Percentiles rank a stretch among this genome's conserved stretches.
phyloP scores from a whole-genome alignment of 257 asterid genomes.

The Apocynum venetum region DNA sequence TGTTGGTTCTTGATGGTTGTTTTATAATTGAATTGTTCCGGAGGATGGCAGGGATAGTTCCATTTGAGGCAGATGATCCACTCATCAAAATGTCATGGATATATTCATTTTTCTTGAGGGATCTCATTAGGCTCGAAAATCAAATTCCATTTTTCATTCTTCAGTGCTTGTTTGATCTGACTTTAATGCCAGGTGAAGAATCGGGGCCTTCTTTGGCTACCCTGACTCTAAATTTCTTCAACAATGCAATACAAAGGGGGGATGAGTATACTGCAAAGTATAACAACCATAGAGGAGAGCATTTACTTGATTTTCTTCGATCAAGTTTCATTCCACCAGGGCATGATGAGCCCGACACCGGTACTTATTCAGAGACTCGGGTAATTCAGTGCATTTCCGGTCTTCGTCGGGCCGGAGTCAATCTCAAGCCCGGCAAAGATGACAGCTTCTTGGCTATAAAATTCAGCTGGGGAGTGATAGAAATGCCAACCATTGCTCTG shows the following conservation, averaged over 20 bases:
- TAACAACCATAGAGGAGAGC: constrained; percentile 41
- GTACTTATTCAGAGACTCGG: constrained; percentile 24
- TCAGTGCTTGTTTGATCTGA: constrained; percentile 50
- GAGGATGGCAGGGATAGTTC: constrained; percentile 49
- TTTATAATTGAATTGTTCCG: constrained; percentile 70
- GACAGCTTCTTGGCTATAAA: constrained; percentile 53
- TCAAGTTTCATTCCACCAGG: constrained; percentile 56
- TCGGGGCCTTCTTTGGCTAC: constrained; percentile 39
- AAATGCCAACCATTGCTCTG: constrained; percentile 64
- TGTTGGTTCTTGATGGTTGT: constrained; percentile 86
- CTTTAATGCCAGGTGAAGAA: constrained; percentile 32
- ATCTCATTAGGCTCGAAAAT: constrained; percentile 69
- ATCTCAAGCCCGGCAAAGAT: constrained; percentile 31
- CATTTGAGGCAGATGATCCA: constrained; percentile 66
- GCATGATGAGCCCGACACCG: constrained; percentile 17
- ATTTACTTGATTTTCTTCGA: constrained; percentile 77
- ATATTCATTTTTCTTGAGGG: constrained; percentile 55
- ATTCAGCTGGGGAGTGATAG: constrained; percentile 56
- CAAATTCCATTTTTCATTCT: constrained; percentile 82
- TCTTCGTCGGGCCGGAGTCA: constrained; percentile 70
- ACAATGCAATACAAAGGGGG: constrained; percentile 40
- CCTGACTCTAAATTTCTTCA: constrained; percentile 52
- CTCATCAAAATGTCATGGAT: constrained; percentile 68
- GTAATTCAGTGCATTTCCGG: constrained; percentile 63
- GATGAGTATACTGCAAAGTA: constrained; percentile 32